Conservation (phyloP, 768 basidiomycete genomes). For the Leccinum imitatum region DNA sequence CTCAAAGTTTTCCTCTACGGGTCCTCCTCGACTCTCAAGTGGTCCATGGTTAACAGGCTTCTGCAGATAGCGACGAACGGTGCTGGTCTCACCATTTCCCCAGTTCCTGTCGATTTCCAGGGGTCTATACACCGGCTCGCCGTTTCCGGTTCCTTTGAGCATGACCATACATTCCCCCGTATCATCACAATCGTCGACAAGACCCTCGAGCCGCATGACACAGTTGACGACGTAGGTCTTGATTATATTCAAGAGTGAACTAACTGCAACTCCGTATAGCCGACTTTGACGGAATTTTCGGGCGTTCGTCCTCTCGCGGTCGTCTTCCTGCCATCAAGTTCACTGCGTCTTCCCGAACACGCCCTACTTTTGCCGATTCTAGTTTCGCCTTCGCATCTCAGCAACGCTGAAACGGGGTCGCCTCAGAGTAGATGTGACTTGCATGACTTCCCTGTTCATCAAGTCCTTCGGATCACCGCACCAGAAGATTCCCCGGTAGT, state of each 20-base stretch:
- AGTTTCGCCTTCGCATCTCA: conserved; percentile 25
- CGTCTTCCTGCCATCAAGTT: conserved; percentile 58
- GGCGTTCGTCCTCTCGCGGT: conserved; percentile 63
- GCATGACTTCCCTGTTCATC: conserved; percentile 41
- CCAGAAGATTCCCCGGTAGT: conserved; percentile 40
- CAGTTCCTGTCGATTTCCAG: conserved; percentile 22
- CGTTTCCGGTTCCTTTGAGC: conserved; percentile 28
- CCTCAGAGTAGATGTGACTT: conserved; percentile 44
- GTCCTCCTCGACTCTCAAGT: conserved; percentile 54
- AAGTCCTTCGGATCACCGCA: conserved; percentile 39
- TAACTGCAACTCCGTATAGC: conserved; percentile 38
- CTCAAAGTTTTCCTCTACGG: conserved; percentile 73
- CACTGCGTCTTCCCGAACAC: conserved; percentile 38
- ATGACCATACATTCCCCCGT: conserved; percentile 28
- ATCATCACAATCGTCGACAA: conserved; percentile 42
- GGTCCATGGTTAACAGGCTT: conserved; percentile 58
- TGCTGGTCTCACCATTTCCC: conserved; percentile 30
- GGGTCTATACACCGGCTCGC: conserved; percentile 25
- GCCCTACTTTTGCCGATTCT: conserved; percentile 62
- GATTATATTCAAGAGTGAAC: conserved; percentile 17
- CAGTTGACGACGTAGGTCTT: conserved; percentile 30
- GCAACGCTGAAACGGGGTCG: conserved; percentile 24
- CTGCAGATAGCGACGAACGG: conserved; percentile 52
- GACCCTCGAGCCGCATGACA: conserved; percentile 21
- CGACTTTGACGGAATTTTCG: conserved; percentile 37